Percentiles rank a stretch among this genome's conserved stretches.
Evolutionary conservation across 495 filamentous ascomycete species (phyloP).

Genomic region (Penicillium crystallinum): DNA sequence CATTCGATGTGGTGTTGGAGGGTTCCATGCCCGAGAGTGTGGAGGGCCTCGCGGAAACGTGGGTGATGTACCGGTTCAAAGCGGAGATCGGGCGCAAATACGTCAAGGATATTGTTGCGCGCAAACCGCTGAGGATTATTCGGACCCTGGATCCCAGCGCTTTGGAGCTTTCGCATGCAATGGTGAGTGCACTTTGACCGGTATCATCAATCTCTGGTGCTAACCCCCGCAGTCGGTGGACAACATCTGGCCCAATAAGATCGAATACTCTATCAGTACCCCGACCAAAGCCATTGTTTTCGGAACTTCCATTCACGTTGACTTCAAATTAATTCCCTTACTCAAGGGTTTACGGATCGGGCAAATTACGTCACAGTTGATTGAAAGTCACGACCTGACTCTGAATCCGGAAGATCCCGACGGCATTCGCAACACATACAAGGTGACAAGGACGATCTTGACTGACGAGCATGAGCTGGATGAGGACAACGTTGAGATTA

Average conservation of each 20-base stretch:
- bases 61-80: conserved; percentile 81
- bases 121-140: conserved; percentile 79
- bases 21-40: conserved; percentile 80
- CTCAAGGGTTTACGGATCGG: conserved; percentile 83
- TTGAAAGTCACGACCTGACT: conserved; percentile 71
- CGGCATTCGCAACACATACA: conserved; percentile 50
- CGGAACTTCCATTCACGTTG: conserved; percentile 71
- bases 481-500: conserved; percentile 58
- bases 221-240: conserved; percentile 58
- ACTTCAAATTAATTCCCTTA: conserved; percentile 76
- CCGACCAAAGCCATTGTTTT: conserved; percentile 90
- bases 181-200: too few species aligned
- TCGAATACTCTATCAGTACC: conserved; percentile 84
- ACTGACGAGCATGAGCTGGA: conserved; percentile 57
- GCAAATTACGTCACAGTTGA: conserved; percentile 64
- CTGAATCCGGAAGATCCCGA: conserved; percentile 47
- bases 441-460: conserved; percentile 56
- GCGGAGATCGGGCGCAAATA: conserved; percentile 80
- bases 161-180: conserved; percentile 77
- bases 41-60: conserved; percentile 75
- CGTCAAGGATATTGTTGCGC: conserved; percentile 69
- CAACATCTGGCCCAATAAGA: conserved; percentile 92
- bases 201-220: too few species aligned
- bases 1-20: conserved; percentile 73
- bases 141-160: conserved; percentile 76